Evolutionary conservation across 2,329 filamentous ascomycete species (phyloP).

Genomic region (Cytospora mali): DNA sequence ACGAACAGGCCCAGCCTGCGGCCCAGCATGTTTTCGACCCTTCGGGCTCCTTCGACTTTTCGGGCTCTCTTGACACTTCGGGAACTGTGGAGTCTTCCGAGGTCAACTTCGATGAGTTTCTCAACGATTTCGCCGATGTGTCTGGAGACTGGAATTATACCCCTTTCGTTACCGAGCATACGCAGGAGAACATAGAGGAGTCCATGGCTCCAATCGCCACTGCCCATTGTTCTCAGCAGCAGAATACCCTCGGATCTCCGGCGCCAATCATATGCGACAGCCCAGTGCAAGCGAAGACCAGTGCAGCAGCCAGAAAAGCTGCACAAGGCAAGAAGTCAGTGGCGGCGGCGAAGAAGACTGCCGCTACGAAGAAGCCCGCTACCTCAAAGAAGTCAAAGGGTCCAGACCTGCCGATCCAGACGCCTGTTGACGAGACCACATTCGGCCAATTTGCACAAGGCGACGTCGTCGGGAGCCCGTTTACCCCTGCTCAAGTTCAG

Average conservation of each 20-base stretch:
- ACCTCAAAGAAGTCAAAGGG: too few species aligned
- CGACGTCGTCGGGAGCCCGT: not conserved
- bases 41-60: not conserved
- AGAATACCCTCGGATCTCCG: not conserved
- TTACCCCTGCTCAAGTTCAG: not conserved
- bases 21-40: not conserved
- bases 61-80: not conserved
- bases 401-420: not conserved
- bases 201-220: not conserved
- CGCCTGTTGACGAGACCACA: conserved; percentile 1
- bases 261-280: not conserved
- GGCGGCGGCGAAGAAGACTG: not conserved
- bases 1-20: not conserved
- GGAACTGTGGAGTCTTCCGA: not conserved
- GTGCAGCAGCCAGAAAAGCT: not conserved
- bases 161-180: not conserved
- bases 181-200: not conserved
- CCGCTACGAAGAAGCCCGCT: not conserved
- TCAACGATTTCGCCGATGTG: not conserved
- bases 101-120: not conserved
- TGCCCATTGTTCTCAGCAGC: not conserved
- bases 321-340: not conserved
- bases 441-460: not conserved
- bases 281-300: not conserved
- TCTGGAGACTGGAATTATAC: not conserved